Conservation (phyloP, 2,329 filamentous ascomycete species). For the Cladosporium sp. region DNA sequence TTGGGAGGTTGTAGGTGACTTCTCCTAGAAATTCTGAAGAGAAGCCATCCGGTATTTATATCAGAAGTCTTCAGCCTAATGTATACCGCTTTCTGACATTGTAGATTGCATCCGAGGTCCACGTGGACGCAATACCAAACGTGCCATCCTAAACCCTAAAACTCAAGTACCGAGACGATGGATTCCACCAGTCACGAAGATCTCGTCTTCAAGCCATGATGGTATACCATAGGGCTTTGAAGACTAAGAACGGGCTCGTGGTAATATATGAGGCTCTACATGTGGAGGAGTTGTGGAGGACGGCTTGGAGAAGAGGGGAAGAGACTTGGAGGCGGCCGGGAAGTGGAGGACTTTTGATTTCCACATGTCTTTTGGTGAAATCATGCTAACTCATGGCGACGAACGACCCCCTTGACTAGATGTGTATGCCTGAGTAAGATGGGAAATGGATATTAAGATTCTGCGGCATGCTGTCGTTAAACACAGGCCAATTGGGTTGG, state of each 20-base stretch:
- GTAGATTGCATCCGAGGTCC: slow-evolving; percentile 5
- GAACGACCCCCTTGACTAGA: not conserved
- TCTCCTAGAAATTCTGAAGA: not conserved
- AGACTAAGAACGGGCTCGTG: not conserved
- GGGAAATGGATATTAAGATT: not conserved
- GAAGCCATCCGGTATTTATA: not conserved
- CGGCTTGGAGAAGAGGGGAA: slow-evolving; percentile 11
- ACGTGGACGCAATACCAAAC: not conserved
- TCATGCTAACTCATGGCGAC: not conserved
- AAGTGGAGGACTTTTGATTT: not conserved
- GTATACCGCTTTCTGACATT: not conserved
- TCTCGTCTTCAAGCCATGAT: not conserved
- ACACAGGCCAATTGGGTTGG: not conserved
- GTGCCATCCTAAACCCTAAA: not conserved
- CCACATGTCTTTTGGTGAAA: not conserved
- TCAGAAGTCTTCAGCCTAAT: not conserved
- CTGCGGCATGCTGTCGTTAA: not conserved
- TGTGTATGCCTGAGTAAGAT: not conserved
- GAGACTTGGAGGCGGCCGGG: slow-evolving; percentile 4
- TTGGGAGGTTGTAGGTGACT: not conserved
- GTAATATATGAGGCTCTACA: not conserved
- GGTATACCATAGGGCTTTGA: not conserved
- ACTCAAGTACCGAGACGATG: slow-evolving; percentile 1
- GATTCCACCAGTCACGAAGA: slow-evolving; percentile 8
- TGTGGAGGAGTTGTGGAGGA: slow-evolving; percentile 10